Evolutionary conservation across 805 yeast genomes (phyloP), one percentile per base, ranked within the genome.

Genomic region (Alloascoidea hylecoeti): DNA sequence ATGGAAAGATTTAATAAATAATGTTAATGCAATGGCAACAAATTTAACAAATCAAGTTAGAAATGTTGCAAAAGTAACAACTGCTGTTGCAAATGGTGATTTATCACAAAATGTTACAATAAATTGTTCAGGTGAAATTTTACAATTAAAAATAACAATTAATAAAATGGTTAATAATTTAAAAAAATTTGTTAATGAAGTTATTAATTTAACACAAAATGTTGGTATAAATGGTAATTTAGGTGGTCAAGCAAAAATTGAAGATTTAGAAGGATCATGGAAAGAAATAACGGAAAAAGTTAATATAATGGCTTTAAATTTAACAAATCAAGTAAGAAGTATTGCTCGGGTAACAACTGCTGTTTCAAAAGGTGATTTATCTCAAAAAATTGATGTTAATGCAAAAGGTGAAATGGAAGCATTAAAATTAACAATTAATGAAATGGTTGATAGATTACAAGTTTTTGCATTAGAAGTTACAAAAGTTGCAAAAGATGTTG

Each of bases 291-390:
- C 86, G 16, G 88, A 81, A 49, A 82, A 82, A 47, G 85, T 84
- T 46, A 84, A 84, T 52, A 80, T 80, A 40, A 84, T 84, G 95
- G 95, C 95, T 4, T 64, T 76, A 28, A 84, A 84, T 52, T 66
- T 84, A 47, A 84, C 95, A 0, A 81, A 81, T 43, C 95, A 84
- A 59, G 95, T 84, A 47, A 70, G 95, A 57, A 75, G 85, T 14
- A 84, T 84, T 48, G 94, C 94, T 3, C 81, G 86, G 9, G 95
- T 84, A 41, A 85, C 94, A 2, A 80, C 94, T 3, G 94, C 94
- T 2, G 95, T 84, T 35, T 95, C 95, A 1, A 80, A 80, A 55
- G 95, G 95, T 50, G 94, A 84, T 52, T 65, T 84, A 46, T 73
- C 83, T 3, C 88, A 79, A 51, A 84, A 84, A 57, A 84, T 84